These are phyloP conservation scores for Clonostachys byssicola DNA, from an alignment of 2,329 filamentous ascomycete species.

Conservation along the genomic window DNA sequence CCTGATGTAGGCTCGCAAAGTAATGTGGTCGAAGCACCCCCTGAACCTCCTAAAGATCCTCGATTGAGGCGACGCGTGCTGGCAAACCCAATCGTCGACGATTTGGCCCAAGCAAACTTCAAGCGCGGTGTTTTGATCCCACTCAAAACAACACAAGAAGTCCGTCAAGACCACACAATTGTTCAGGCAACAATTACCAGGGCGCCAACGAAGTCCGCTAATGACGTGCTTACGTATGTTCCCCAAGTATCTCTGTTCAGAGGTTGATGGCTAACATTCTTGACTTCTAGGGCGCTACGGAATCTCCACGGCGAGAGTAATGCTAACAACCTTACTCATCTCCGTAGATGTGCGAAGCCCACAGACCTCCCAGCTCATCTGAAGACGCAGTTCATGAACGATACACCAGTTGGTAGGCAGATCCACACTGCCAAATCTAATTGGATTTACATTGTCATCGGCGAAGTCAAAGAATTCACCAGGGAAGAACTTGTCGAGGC, in stretches of 20 bases:
- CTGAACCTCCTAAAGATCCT: constrained; percentile 3
- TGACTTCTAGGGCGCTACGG: constrained; percentile 43
- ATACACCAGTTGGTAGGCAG: constrained; percentile 45
- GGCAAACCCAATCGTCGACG: constrained; percentile 30
- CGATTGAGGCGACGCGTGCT: constrained; percentile 5
- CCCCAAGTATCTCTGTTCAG: neutral
- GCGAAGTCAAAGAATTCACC: constrained; percentile 45
- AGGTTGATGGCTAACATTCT: constrained; percentile 7
- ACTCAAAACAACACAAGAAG: constrained; percentile 61
- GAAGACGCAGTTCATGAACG: constrained; percentile 57
- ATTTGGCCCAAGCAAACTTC: constrained; percentile 25
- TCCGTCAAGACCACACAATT: constrained; percentile 52
- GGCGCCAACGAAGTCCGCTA: constrained; percentile 68
- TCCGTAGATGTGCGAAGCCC: constrained; percentile 73
- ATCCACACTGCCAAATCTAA: constrained; percentile 57
- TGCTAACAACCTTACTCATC: constrained; percentile 63
- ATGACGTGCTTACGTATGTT: constrained; percentile 67
- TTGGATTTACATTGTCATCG: constrained; percentile 55
- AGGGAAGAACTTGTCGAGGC: constrained; percentile 45
- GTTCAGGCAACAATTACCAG: constrained; percentile 67
- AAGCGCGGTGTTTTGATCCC: constrained; percentile 51
- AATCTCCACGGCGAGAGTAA: constrained; percentile 53
- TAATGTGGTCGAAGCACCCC: neutral
- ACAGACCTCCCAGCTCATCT: constrained; percentile 63
- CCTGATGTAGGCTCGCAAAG: too few relatives aligned